phyloP scores from a whole-genome alignment of 331 rosid genomes.

The Malus hybrid region DNA sequence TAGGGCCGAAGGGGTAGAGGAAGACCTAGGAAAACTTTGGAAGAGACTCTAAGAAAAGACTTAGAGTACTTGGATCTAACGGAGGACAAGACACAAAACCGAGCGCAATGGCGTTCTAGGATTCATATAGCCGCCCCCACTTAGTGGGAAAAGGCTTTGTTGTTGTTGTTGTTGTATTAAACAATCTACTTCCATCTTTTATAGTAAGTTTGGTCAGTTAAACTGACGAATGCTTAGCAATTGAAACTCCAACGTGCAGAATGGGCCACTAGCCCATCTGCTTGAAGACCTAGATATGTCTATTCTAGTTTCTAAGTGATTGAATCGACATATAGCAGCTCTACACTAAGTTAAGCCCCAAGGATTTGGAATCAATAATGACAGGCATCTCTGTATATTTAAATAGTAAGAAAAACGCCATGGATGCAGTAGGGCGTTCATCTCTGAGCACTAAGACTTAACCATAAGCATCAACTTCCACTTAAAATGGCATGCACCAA shows the following conservation, averaged over 20 bases:
- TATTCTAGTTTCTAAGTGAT: neutral
- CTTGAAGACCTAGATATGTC: neutral
- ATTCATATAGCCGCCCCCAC: no score
- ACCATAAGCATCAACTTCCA: slow-evolving; percentile 4
- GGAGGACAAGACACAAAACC: no score
- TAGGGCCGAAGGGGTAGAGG: no score
- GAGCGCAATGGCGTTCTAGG: no score
- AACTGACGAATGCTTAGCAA: neutral
- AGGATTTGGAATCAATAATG: neutral
- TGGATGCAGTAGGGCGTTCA: neutral
- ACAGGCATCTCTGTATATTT: neutral
- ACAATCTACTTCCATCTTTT: neutral
- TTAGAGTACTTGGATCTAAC: no score
- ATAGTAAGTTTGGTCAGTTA: neutral
- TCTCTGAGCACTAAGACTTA: neutral
- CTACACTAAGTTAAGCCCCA: neutral
- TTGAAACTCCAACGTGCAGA: neutral
- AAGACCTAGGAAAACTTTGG: no score
- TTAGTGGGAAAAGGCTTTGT: no score
- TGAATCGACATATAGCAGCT: neutral
- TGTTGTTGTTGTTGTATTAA: no score
- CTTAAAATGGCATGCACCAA: neutral
- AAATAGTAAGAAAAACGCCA: neutral
- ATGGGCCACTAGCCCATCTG: neutral
- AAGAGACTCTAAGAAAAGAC: no score